phyloP scores from a whole-genome alignment of 306 rosid species.

The Quercus bicolor region DNA sequence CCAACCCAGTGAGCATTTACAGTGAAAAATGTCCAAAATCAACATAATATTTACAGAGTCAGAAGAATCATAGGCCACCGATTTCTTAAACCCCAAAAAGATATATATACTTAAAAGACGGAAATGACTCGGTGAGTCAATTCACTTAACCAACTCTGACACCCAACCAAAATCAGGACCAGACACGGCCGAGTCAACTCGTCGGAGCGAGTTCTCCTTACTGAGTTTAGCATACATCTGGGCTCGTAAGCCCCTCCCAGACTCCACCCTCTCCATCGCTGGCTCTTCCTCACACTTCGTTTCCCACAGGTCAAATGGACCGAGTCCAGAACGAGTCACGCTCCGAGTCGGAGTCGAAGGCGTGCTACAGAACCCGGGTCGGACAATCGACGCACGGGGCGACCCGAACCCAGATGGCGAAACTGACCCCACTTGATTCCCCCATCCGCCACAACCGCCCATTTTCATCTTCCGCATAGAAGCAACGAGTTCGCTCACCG shows the following conservation, averaged over 20 bases:
- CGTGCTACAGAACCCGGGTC: conserved; percentile 26
- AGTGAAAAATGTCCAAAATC: conserved; percentile 12
- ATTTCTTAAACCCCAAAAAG: conserved; percentile 7
- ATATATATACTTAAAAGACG: neutral
- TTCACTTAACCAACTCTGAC: conserved; percentile 53
- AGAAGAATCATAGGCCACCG: conserved; percentile 31
- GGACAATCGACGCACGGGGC: conserved; percentile 27
- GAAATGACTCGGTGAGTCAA: neutral
- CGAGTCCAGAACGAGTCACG: neutral
- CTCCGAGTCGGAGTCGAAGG: conserved; percentile 23
- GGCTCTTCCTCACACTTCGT: conserved; percentile 42
- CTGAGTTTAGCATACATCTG: conserved; percentile 68
- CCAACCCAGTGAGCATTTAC: conserved; percentile 26
- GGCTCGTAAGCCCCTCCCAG: conserved; percentile 64
- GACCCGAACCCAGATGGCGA: conserved; percentile 22
- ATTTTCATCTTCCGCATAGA: conserved; percentile 44
- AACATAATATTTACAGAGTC: conserved; percentile 18
- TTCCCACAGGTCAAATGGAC: conserved; percentile 30
- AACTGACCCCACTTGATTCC: neutral
- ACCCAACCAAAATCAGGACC: conserved; percentile 69
- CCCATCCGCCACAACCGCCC: conserved; percentile 19
- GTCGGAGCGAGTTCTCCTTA: conserved; percentile 47
- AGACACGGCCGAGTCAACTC: conserved; percentile 7
- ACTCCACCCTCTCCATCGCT: conserved; percentile 82
- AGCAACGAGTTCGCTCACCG: conserved; percentile 31